A percentile compares a stretch with the other conserved stretches of the same genome.
phyloP scores from a whole-genome alignment of 2,329 filamentous ascomycete species.

The Aureobasidium subglaciale region DNA sequence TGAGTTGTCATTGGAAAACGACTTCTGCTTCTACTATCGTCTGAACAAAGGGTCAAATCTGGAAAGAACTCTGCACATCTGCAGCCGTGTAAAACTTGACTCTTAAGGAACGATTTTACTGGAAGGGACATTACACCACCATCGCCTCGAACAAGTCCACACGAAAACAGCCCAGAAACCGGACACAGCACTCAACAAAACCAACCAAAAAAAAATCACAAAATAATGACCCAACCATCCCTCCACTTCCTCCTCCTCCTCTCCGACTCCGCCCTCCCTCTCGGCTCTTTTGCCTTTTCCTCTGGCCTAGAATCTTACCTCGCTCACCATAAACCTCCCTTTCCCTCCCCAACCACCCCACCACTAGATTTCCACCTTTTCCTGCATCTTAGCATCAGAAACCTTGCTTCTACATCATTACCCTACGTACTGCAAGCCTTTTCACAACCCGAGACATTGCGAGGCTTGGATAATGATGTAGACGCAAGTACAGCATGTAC shows the following conservation, averaged over 20 bases:
- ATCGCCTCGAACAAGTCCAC: no score
- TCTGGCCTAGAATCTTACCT: constrained; percentile 77
- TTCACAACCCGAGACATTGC: constrained; percentile 45
- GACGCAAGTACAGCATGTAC: constrained; percentile 72
- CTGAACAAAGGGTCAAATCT: no score
- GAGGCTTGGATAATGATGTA: constrained; percentile 62
- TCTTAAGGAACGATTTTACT: no score
- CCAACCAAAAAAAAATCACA: no score
- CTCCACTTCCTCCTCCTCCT: constrained; percentile 68
- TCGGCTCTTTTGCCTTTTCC: constrained; percentile 84
- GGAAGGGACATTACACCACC: no score
- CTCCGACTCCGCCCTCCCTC: constrained; percentile 71
- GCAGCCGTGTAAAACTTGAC: no score
- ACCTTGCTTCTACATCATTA: constrained; percentile 63
- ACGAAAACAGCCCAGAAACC: no score
- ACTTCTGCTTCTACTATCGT: no score
- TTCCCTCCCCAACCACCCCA: constrained; percentile 23
- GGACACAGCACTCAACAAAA: no score
- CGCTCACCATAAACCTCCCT: constrained; percentile 46
- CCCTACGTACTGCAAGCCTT: constrained; percentile 68
- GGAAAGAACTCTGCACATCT: no score
- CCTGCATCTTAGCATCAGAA: constrained; percentile 61
- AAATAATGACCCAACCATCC: no score
- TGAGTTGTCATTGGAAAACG: no score
- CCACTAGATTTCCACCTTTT: constrained; percentile 53